These are phyloP conservation scores for Pseudogymnoascus sp. DNA, from an alignment of 2,329 filamentous ascomycete genomes.

Conservation along the genomic window DNA sequence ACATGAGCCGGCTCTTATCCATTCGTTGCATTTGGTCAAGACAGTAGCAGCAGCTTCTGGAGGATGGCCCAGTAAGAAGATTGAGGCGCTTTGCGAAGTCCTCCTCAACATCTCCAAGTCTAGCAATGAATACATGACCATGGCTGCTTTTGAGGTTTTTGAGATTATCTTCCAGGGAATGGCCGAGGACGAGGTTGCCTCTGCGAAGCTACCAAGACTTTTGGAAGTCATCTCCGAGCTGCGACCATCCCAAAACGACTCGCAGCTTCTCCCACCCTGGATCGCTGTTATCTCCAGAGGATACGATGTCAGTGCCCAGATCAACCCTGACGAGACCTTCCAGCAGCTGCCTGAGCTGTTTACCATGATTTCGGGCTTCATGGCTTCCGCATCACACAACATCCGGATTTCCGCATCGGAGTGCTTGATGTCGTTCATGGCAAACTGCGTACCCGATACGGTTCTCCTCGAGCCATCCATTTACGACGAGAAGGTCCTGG, in stretches of 20 bases:
- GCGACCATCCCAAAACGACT: slow-evolving; percentile 85
- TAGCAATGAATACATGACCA: slow-evolving; percentile 90
- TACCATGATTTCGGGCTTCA: slow-evolving; percentile 66
- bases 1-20: slow-evolving; percentile 78
- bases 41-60: slow-evolving; percentile 77
- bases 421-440: slow-evolving; percentile 85
- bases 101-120: slow-evolving; percentile 81
- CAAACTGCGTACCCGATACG: slow-evolving; percentile 75
- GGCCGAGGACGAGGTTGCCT: slow-evolving; percentile 75
- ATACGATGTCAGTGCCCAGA: slow-evolving; percentile 85
- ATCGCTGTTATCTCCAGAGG: slow-evolving; percentile 90
- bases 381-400: slow-evolving; percentile 81
- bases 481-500: slow-evolving; percentile 82
- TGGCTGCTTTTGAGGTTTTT: slow-evolving; percentile 94
- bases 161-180: slow-evolving; percentile 93
- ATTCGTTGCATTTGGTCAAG: slow-evolving; percentile 86
- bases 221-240: slow-evolving; percentile 88
- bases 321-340: slow-evolving; percentile 85
- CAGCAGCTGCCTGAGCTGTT: slow-evolving; percentile 82
- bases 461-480: slow-evolving; percentile 83
- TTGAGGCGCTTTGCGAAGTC: slow-evolving; percentile 82
- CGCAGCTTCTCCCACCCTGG: slow-evolving; percentile 90
- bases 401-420: slow-evolving; percentile 92
- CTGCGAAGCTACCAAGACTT: slow-evolving; percentile 78
- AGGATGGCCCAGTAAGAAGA: slow-evolving; percentile 94